Evolutionary conservation across 2,329 filamentous ascomycete genomes (phyloP).

Genomic region (Nemania sp.): DNA sequence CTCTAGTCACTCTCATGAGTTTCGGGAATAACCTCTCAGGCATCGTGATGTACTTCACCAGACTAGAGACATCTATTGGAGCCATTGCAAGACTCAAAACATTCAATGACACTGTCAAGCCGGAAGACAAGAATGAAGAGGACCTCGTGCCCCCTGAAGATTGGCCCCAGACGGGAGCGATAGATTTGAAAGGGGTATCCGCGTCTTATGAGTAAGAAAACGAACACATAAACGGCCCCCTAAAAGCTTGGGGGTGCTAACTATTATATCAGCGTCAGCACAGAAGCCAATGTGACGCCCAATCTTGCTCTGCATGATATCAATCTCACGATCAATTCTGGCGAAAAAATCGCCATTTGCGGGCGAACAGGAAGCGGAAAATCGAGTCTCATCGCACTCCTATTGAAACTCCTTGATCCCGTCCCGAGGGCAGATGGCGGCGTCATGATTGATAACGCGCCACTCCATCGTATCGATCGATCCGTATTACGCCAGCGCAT

Average conservation of each 20-base stretch:
- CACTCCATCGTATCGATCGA: slow-evolving; percentile 40
- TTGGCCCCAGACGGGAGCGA: slow-evolving; percentile 37
- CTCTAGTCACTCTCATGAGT: slow-evolving; percentile 39
- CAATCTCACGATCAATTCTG: not conserved
- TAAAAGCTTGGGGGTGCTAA: slow-evolving; percentile 4
- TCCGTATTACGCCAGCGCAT: slow-evolving; percentile 43
- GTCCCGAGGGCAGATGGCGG: slow-evolving; percentile 25
- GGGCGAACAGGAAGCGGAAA: slow-evolving; percentile 44
- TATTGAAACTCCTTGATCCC: slow-evolving; percentile 46
- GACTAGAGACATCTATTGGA: slow-evolving; percentile 40
- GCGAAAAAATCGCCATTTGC: slow-evolving; percentile 19
- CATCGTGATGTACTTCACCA: slow-evolving; percentile 37
- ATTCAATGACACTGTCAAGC: slow-evolving; percentile 31
- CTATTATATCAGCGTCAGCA: not conserved
- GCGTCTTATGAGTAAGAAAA: slow-evolving; percentile 31
- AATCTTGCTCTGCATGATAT: slow-evolving; percentile 33
- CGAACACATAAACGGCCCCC: not conserved
- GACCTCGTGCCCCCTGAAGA: slow-evolving; percentile 31
- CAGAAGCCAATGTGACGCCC: slow-evolving; percentile 4
- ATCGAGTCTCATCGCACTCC: slow-evolving; percentile 44
- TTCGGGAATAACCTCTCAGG: slow-evolving; percentile 35
- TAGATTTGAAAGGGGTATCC: slow-evolving; percentile 33
- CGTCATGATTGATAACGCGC: slow-evolving; percentile 42
- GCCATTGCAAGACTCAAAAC: slow-evolving; percentile 38
- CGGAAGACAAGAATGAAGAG: slow-evolving; percentile 32